Evolutionary conservation across 495 filamentous ascomycete genomes (phyloP).

Genomic region (Sporormia fimetaria): DNA sequence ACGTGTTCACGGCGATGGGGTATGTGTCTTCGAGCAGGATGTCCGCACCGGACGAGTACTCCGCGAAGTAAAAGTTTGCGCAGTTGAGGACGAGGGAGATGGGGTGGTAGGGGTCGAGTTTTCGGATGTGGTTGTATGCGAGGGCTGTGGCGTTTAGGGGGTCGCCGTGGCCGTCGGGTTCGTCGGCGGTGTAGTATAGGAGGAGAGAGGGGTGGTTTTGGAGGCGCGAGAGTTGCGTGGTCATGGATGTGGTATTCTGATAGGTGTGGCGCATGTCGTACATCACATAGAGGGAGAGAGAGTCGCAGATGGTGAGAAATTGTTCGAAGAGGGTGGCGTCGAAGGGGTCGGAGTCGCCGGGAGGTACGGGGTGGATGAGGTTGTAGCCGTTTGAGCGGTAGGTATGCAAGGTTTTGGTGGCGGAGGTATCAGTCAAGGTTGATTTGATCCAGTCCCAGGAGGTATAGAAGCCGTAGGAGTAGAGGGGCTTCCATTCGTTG

Average conservation of each 20-base stretch:
- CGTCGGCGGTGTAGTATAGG: slow-evolving; percentile 57
- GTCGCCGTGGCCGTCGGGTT: slow-evolving; percentile 56
- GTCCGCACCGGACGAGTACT: slow-evolving; percentile 50
- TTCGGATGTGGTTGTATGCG: slow-evolving; percentile 40
- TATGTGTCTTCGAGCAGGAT: slow-evolving; percentile 59
- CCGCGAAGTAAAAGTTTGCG: slow-evolving; percentile 55
- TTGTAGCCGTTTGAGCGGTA: slow-evolving; percentile 45
- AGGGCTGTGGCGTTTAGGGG: slow-evolving; percentile 39
- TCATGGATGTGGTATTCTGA: slow-evolving; percentile 44
- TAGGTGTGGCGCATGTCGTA: slow-evolving; percentile 54
- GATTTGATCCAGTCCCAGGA: slow-evolving; percentile 44
- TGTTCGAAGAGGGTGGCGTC: slow-evolving; percentile 22
- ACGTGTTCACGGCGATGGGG: slow-evolving; percentile 48
- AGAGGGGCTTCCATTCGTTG: slow-evolving; percentile 38
- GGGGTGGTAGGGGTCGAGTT: slow-evolving; percentile 58
- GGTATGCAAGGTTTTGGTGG: slow-evolving; percentile 29
- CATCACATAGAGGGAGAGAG: slow-evolving; percentile 49
- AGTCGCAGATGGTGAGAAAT: slow-evolving; percentile 46
- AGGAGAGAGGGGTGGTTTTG: slow-evolving; percentile 45
- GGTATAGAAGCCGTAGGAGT: slow-evolving; percentile 56
- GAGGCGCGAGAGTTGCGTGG: slow-evolving; percentile 41
- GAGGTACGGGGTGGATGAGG: slow-evolving; percentile 43
- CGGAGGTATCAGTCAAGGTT: slow-evolving; percentile 13
- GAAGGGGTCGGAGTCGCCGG: slow-evolving; percentile 23
- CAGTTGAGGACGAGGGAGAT: slow-evolving; percentile 57